These are phyloP conservation scores for Triticum timopheevii DNA, from an alignment of 176 grass and related monocot species.

Conservation along the genomic window DNA sequence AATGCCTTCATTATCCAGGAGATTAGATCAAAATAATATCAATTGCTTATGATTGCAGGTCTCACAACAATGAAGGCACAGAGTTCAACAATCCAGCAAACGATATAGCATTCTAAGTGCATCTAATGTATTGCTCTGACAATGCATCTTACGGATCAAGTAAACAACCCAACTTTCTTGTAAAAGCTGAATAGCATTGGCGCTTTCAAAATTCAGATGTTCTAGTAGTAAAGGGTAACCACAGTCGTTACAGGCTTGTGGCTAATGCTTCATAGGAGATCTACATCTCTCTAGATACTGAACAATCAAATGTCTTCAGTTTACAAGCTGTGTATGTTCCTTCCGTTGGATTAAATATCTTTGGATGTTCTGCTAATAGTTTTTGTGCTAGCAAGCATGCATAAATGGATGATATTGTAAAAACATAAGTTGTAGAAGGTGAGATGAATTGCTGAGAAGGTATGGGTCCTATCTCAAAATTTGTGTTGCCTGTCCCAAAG, in stretches of 20 bases:
- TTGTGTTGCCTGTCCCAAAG: neutral
- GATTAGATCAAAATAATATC: slow-evolving; percentile 16
- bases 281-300: neutral
- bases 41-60: neutral
- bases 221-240: neutral
- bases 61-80: neutral
- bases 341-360: neutral
- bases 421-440: neutral
- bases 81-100: neutral
- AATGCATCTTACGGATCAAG: neutral
- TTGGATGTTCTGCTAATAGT: no score
- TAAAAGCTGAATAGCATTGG: neutral
- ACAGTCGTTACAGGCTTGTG: neutral
- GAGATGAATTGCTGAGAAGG: neutral
- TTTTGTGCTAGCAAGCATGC: neutral
- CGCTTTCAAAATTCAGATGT: neutral
- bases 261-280: neutral
- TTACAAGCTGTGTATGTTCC: neutral
- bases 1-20: slow-evolving; percentile 43
- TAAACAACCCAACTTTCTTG: neutral
- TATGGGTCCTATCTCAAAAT: neutral
- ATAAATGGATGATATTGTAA: neutral
- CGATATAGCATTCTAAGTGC: no score
- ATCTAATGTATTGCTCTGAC: neutral
- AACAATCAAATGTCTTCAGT: neutral